phyloP scores from a whole-genome alignment of 1,284 basidiomycete genomes.

The Rhodotorula sp. region DNA sequence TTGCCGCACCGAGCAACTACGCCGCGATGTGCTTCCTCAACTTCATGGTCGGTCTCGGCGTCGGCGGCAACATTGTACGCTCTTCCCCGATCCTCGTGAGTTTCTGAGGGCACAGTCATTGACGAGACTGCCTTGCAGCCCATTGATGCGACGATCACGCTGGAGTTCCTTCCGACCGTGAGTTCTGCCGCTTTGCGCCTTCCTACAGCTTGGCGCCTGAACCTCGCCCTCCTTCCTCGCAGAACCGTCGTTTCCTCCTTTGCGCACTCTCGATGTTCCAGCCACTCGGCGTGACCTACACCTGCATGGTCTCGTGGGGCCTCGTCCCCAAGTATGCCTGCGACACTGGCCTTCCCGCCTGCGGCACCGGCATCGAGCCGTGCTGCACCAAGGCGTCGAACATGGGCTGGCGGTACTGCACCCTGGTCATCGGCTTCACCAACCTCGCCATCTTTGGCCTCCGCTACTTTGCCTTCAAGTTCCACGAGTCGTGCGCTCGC shows the following conservation, averaged over 20 bases:
- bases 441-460: conserved; percentile 56
- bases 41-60: conserved; percentile 45
- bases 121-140: conserved; percentile 52
- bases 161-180: conserved; percentile 56
- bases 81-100: too few species aligned
- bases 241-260: conserved; percentile 54
- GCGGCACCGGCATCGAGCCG: conserved; percentile 28
- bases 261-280: conserved; percentile 52
- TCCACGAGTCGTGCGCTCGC: conserved; percentile 62
- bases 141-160: conserved; percentile 75
- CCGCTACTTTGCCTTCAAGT: conserved; percentile 71
- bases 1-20: conserved; percentile 50
- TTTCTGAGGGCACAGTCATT: too few species aligned
- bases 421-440: conserved; percentile 58
- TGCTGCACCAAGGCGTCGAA: conserved; percentile 53
- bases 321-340: conserved; percentile 45
- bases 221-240: background rate
- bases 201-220: accelerated
- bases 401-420: conserved; percentile 71
- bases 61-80: conserved; percentile 44
- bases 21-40: conserved; percentile 51
- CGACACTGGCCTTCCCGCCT: conserved; percentile 43
- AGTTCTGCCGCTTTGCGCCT: too few species aligned
- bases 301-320: conserved; percentile 57
- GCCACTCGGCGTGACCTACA: conserved; percentile 57